These are phyloP conservation scores for Myxozyma nipponensis DNA, from an alignment of 805 yeast genomes.

Conservation along the genomic window DNA sequence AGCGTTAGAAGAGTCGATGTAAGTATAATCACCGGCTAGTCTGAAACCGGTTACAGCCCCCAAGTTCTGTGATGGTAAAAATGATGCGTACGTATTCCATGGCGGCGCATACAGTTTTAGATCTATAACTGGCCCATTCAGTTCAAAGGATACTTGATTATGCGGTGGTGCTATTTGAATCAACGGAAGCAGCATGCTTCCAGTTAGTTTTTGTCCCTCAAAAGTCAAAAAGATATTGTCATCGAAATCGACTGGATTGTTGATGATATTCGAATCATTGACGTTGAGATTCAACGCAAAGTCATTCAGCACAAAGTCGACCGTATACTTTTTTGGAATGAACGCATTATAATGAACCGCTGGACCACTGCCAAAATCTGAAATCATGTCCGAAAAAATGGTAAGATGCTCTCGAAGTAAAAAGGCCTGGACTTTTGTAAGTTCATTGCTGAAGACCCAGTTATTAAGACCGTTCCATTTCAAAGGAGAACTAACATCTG, in stretches of 20 bases:
- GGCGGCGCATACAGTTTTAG: constrained; percentile 74
- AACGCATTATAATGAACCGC: constrained; percentile 66
- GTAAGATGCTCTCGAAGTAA: constrained; percentile 78
- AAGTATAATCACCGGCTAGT: constrained; percentile 63
- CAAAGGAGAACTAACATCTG: constrained; percentile 65
- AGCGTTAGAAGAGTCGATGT: constrained; percentile 54
- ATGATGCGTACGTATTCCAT: constrained; percentile 83
- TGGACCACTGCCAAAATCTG: constrained; percentile 73
- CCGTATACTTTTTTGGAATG: constrained; percentile 61
- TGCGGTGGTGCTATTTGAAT: constrained; percentile 37
- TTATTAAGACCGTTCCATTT: constrained; percentile 75
- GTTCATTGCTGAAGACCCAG: constrained; percentile 59
- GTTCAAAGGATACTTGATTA: constrained; percentile 26
- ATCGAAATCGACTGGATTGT: constrained; percentile 78
- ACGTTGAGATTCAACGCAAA: constrained; percentile 69
- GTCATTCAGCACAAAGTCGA: constrained; percentile 56
- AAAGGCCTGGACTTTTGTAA: constrained; percentile 56
- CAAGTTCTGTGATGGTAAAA: constrained; percentile 56
- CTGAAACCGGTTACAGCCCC: constrained; percentile 65
- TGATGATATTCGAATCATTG: constrained; percentile 82
- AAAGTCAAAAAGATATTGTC: constrained; percentile 76
- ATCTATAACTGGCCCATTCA: constrained; percentile 48
- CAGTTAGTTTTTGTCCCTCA: constrained; percentile 54
- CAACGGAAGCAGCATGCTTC: constrained; percentile 56
- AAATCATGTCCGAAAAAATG: constrained; percentile 62